Conservation (phyloP, 768 basidiomycete species). For the Tulasnella sp. region DNA sequence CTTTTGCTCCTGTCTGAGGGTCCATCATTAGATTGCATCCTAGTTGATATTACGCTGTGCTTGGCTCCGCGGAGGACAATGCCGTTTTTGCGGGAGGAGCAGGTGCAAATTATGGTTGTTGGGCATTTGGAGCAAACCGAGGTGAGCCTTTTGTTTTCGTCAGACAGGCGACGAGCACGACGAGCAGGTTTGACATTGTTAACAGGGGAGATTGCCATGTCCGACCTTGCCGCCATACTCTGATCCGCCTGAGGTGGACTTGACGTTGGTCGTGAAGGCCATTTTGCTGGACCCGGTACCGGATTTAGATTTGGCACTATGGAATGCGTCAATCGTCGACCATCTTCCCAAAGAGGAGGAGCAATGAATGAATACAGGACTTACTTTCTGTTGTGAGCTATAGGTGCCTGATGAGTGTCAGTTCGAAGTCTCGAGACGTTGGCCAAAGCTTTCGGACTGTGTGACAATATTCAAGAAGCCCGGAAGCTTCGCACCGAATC, state of each 20-base stretch:
- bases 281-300: conserved; percentile 14
- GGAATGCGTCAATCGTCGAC: conserved; percentile 10
- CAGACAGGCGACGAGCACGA: not conserved
- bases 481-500: not conserved
- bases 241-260: conserved; percentile 10
- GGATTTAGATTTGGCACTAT: conserved; percentile 4
- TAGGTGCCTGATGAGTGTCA: not conserved
- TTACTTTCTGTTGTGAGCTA: not conserved
- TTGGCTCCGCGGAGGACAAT: not conserved
- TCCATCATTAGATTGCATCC: not conserved
- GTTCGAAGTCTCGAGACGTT: not conserved
- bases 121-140: not conserved
- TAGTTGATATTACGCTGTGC: conserved; percentile 6
- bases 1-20: not conserved
- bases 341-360: not conserved
- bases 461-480: not conserved
- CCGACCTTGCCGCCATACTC: not conserved
- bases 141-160: not conserved
- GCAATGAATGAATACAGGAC: not conserved
- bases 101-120: conserved; percentile 14
- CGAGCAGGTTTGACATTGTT: not conserved
- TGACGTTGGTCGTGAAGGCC: not conserved
- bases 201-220: not conserved
- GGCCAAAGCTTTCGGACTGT: not conserved
- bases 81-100: conserved; percentile 6